Conservation (phyloP, 1,139 yeast genomes). For the Taphrina wiesneri region DNA sequence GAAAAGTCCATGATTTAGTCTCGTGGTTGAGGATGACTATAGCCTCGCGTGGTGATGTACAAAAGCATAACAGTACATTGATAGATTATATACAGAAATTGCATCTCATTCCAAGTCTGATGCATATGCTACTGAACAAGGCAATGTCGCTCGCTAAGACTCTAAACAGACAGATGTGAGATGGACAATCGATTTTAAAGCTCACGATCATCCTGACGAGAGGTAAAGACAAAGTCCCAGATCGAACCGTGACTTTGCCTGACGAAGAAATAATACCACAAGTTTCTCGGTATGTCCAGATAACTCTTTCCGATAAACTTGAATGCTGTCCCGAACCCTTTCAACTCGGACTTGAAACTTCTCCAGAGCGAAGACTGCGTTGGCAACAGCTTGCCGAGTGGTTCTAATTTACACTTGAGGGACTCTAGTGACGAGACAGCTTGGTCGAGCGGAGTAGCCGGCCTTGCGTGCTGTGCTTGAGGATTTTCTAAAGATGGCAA, state of each 20-base stretch:
- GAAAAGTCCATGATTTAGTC: not conserved
- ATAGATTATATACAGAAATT: not conserved
- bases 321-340: constrained; percentile 61
- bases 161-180: no score
- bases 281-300: constrained; percentile 62
- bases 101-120: no score
- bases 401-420: not conserved
- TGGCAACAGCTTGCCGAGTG: not conserved
- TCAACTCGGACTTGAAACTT: constrained; percentile 49
- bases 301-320: constrained; percentile 67
- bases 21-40: not conserved
- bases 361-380: not conserved
- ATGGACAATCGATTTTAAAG: not conserved
- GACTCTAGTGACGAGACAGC: not conserved
- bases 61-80: not conserved
- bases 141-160: not conserved
- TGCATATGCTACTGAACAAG: no score
- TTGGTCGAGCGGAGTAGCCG: constrained; percentile 11
- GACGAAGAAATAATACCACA: constrained; percentile 44
- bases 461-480: constrained; percentile 16
- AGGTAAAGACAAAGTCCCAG: constrained; percentile 14
- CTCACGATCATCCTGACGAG: constrained; percentile 8
- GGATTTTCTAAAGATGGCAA: constrained; percentile 9
- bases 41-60: not conserved
- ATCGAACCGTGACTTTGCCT: not conserved